Evolutionary conservation across 2,329 filamentous ascomycete genomes (phyloP).

Genomic region (Colletotrichum tofieldiae): DNA sequence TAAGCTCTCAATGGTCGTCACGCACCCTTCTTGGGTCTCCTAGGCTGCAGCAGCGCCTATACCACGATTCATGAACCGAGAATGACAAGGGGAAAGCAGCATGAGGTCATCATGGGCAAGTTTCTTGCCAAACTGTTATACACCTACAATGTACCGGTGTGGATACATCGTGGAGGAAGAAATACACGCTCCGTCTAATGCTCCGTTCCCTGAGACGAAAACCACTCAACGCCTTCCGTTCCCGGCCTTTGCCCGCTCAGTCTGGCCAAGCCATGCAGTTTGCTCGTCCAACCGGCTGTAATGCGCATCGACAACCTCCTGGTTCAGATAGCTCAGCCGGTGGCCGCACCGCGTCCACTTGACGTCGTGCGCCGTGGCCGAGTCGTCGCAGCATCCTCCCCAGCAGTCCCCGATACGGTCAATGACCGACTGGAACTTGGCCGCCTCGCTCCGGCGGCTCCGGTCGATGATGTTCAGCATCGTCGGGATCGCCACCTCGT

Average conservation of each 20-base stretch:
- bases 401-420: constrained; percentile 44
- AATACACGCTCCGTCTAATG: constrained; percentile 19
- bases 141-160: background rate
- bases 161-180: background rate
- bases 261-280: constrained; percentile 34
- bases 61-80: too few relatives aligned
- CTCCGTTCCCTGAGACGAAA: background rate
- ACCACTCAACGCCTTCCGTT: background rate
- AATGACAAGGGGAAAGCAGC: too few relatives aligned
- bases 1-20: background rate
- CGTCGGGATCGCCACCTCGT: constrained; percentile 52
- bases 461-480: constrained; percentile 52
- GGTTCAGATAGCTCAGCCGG: constrained; percentile 42
- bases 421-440: constrained; percentile 35
- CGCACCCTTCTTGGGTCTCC: background rate
- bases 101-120: background rate
- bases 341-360: constrained; percentile 42
- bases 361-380: constrained; percentile 42
- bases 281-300: constrained; percentile 39
- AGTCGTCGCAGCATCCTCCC: constrained; percentile 43
- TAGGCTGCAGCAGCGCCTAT: background rate
- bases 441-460: constrained; percentile 39
- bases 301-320: constrained; percentile 40
- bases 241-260: background rate
- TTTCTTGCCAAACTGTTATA: background rate